phyloP scores from a whole-genome alignment of 441 rosid species.

The Hypseocharis bilobata region DNA sequence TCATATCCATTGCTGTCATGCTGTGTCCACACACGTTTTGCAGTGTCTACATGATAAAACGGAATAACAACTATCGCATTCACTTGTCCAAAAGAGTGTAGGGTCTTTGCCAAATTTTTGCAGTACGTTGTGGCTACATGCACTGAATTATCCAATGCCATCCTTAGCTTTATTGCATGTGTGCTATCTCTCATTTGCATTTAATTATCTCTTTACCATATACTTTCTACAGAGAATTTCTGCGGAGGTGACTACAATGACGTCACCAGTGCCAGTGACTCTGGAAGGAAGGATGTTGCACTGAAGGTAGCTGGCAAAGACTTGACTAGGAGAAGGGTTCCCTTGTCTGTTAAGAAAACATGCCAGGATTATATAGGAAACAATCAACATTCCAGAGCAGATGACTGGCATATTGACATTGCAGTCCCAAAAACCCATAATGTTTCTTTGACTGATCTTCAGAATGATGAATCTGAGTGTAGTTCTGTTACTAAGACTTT shows the following conservation, averaged over 20 bases:
- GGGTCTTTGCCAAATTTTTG: not conserved
- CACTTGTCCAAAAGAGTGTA: not conserved
- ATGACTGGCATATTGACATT: slow-evolving; percentile 71
- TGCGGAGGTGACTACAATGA: slow-evolving; percentile 50
- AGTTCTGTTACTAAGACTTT: slow-evolving; percentile 56
- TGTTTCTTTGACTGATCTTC: slow-evolving; percentile 32
- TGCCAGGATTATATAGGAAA: slow-evolving; percentile 35
- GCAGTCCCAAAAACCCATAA: slow-evolving; percentile 44
- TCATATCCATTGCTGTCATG: not conserved
- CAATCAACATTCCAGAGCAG: slow-evolving; percentile 40
- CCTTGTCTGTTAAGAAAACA: slow-evolving; percentile 41
- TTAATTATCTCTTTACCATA: slow-evolving; percentile 13
- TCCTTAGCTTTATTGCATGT: slow-evolving; percentile 4
- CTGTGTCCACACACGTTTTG: not conserved
- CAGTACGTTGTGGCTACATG: not conserved
- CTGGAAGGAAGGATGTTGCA: slow-evolving; percentile 36
- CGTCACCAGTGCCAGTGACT: slow-evolving; percentile 41
- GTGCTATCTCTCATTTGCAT: not conserved
- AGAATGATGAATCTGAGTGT: slow-evolving; percentile 70
- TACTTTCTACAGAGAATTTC: slow-evolving; percentile 46
- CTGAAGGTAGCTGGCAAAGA: slow-evolving; percentile 38
- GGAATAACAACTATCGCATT: not conserved
- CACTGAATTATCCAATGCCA: not conserved
- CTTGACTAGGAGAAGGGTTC: slow-evolving; percentile 41
- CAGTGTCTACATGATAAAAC: not conserved